Conservation (phyloP, 331 rosid genomes). For the Malus hybrid region DNA sequence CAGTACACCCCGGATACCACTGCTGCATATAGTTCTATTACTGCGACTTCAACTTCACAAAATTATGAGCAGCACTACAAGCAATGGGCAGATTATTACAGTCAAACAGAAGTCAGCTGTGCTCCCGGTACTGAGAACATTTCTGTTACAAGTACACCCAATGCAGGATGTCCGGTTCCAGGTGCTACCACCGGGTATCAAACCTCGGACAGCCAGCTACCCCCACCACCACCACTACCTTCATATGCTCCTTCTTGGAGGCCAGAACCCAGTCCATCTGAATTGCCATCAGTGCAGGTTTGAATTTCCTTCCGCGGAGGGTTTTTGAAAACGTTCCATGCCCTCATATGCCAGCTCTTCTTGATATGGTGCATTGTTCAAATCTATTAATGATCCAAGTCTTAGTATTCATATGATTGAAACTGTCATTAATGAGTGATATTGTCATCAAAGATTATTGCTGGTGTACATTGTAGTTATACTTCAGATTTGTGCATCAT, state of each 20-base stretch:
- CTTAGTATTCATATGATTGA: neutral
- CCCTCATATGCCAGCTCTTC: neutral
- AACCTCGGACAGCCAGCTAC: conserved; percentile 52
- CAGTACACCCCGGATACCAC: conserved; percentile 58
- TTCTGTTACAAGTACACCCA: conserved; percentile 53
- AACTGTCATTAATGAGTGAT: neutral
- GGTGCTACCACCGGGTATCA: conserved; percentile 48
- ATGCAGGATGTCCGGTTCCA: conserved; percentile 46
- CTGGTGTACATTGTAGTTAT: neutral
- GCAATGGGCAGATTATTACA: conserved; percentile 92
- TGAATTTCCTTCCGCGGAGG: conserved; percentile 31
- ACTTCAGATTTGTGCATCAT: neutral
- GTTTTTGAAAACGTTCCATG: conserved; percentile 14
- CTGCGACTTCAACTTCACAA: conserved; percentile 43
- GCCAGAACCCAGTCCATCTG: conserved; percentile 67
- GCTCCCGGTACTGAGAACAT: conserved; percentile 97
- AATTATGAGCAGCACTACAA: conserved; percentile 80
- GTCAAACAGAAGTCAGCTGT: conserved; percentile 91
- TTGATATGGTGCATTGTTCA: neutral
- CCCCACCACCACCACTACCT: conserved; percentile 46
- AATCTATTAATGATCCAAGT: neutral
- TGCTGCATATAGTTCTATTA: conserved; percentile 54
- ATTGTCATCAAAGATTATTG: neutral
- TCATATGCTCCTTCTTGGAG: conserved; percentile 63
- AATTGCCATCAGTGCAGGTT: conserved; percentile 77